Base-by-base conservation (phyloP, 805 yeast species). In the Maudiozyma bulderi region DNA sequence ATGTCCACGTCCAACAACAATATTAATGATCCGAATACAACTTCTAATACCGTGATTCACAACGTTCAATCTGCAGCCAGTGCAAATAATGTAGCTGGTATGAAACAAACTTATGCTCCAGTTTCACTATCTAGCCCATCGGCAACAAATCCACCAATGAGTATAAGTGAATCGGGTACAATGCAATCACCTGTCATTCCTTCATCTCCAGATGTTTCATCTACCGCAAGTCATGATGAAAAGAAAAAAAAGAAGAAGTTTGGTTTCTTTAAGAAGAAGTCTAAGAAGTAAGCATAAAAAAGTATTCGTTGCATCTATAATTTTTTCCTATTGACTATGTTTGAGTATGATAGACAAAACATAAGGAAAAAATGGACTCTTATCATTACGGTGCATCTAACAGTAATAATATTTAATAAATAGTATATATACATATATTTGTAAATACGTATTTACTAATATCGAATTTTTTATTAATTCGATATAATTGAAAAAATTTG, bases 241-340 rank as follows among this genome's bases (percentile, higher is more conserved):
- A 52, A 48, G 41, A 60, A 60, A 38, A 61, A 62, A 48, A 62
- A 61, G 51, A 60, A 59, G 49, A 61, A 59, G 46, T 62, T 62
- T 53, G 61, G 65, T n/a, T 52, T 59, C 14, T 61, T 62, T 41
- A 59, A 58, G 47, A 62, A 56, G 51, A 58, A 61, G 50, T 53
- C 54, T 52, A 60, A 57, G 52, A 39, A 39, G 7, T 39, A 20
- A 28, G 28, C 8, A 35, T 20, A 20, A 20, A 20, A 20, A 20
- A 20, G 4, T 20, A 20, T 3, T 20, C 26, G 4, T 20, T 20
- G 26, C 26, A 20, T 20, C 26, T 20, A 20, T 3, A 20, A 20
- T 20, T 20, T 20, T 20, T 20, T 20, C 26, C 26, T 20, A 20
- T 20, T 20, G 4, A 20, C 26, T 20, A 20, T 20, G 26, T 20